phyloP scores from a whole-genome alignment of 805 yeast species.

The Starmerella lactis-condensi region DNA sequence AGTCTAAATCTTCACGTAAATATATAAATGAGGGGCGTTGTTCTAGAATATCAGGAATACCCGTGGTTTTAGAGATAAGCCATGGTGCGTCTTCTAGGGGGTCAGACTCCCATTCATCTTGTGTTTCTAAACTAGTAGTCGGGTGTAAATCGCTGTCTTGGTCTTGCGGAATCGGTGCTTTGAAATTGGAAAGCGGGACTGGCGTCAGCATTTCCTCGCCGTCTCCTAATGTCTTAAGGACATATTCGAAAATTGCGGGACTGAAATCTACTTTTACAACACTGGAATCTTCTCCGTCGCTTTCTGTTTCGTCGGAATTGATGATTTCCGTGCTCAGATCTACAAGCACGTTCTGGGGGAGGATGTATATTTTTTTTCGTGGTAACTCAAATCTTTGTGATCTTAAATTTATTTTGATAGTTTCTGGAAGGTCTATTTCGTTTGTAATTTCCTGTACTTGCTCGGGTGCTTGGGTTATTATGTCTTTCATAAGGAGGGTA shows the following conservation, averaged over 20 bases:
- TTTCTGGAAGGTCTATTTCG: conserved; percentile 14
- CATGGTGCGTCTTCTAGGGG: conserved; percentile 10
- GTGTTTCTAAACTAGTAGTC: too few relatives aligned
- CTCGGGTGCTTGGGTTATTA: conserved; percentile 15
- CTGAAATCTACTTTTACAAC: conserved; percentile 50
- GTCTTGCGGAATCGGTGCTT: conserved; percentile 2
- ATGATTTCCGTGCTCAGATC: conserved; percentile 49
- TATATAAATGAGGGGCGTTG: conserved; percentile 82
- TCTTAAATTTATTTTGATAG: conserved; percentile 51
- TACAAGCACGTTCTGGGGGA: conserved; percentile 76
- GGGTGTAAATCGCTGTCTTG: conserved; percentile 2
- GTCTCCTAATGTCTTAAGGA: conserved; percentile 58
- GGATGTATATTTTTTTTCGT: conserved; percentile 71
- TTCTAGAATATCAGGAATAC: conserved; percentile 37
- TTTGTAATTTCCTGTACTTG: conserved; percentile 4
- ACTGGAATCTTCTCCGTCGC: conserved; percentile 7
- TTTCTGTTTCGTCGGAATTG: conserved; percentile 58
- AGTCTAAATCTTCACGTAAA: conserved; percentile 83
- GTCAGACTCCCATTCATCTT: conserved; percentile 10
- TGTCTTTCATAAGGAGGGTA: too few relatives aligned
- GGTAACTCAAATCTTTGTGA: conserved; percentile 59
- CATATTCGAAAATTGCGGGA: conserved; percentile 71
- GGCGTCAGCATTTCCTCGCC: conserved; percentile 28
- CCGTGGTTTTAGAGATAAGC: conserved; percentile 7
- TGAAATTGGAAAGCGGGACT: conserved; percentile 11